Conservation (phyloP, 73 alveolate genomes). For the Tetrahymena malaccensis region DNA sequence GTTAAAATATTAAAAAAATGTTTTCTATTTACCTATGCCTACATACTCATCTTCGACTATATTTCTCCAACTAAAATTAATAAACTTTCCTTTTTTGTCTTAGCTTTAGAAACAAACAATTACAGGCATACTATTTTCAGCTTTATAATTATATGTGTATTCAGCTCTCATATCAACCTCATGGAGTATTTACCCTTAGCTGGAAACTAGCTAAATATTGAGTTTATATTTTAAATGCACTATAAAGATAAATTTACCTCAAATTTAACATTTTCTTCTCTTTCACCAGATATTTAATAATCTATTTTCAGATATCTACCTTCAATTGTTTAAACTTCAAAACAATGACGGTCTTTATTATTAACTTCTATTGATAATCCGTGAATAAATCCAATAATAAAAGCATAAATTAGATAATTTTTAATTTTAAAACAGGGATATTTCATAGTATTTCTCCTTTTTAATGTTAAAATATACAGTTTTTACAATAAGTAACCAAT, state of each 20-base stretch:
- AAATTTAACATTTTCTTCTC: neutral
- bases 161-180: neutral
- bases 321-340: neutral
- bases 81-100: neutral
- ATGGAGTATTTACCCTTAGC: neutral
- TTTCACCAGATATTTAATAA: neutral
- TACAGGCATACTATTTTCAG: neutral
- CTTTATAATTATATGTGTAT: neutral
- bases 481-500: neutral
- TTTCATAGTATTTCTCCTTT: neutral
- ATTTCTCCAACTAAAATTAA: neutral
- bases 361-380: neutral
- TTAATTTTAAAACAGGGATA: neutral
- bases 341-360: neutral
- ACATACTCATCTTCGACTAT: neutral
- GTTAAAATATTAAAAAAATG: neutral
- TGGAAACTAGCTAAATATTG: neutral
- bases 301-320: neutral
- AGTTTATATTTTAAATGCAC: neutral
- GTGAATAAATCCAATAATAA: neutral
- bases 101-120: neutral
- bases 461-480: too few species aligned
- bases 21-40: neutral
- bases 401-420: neutral
- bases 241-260: neutral